phyloP scores from a whole-genome alignment of 164 flowering plant genomes.

The Macadamia integrifolia region DNA sequence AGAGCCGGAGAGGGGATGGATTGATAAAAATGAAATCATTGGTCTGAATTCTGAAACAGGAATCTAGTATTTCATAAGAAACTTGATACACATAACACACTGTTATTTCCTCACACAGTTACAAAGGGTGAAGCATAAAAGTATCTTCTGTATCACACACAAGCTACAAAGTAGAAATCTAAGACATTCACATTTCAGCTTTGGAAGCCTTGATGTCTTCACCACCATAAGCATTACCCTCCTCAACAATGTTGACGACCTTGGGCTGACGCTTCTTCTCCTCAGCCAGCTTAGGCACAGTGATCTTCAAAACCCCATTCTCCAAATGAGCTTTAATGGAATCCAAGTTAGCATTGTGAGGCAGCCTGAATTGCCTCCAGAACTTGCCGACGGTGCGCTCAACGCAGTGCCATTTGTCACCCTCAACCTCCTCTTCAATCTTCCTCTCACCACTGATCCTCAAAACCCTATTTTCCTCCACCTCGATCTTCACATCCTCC shows the following conservation, averaged over 20 bases:
- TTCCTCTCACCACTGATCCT: slow-evolving; percentile 39
- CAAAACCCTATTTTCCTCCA: slow-evolving; percentile 38
- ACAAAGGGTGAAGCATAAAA: too few relatives aligned
- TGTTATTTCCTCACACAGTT: too few relatives aligned
- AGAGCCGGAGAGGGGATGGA: too few relatives aligned
- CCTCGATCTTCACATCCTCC: slow-evolving; percentile 39
- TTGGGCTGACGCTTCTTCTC: slow-evolving; percentile 30
- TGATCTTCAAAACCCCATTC: slow-evolving; percentile 38
- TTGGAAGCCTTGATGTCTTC: slow-evolving; percentile 17
- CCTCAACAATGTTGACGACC: slow-evolving; percentile 25
- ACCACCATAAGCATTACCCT: background rate
- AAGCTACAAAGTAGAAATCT: too few relatives aligned
- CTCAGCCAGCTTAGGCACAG: slow-evolving; percentile 28
- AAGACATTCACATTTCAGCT: slow-evolving; percentile 9
- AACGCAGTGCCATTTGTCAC: slow-evolving; percentile 37
- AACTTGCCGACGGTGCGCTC: slow-evolving; percentile 37
- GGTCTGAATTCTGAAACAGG: too few relatives aligned
- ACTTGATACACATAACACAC: too few relatives aligned
- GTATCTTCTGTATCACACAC: too few relatives aligned
- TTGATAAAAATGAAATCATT: too few relatives aligned
- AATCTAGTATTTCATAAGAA: too few relatives aligned
- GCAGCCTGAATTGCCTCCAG: slow-evolving; percentile 43
- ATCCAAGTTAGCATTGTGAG: slow-evolving; percentile 31
- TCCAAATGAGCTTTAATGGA: slow-evolving; percentile 24
- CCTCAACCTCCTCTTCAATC: slow-evolving; percentile 24